phyloP scores from a whole-genome alignment of 1,139 yeast genomes.

The Yamadazyma oceani region DNA sequence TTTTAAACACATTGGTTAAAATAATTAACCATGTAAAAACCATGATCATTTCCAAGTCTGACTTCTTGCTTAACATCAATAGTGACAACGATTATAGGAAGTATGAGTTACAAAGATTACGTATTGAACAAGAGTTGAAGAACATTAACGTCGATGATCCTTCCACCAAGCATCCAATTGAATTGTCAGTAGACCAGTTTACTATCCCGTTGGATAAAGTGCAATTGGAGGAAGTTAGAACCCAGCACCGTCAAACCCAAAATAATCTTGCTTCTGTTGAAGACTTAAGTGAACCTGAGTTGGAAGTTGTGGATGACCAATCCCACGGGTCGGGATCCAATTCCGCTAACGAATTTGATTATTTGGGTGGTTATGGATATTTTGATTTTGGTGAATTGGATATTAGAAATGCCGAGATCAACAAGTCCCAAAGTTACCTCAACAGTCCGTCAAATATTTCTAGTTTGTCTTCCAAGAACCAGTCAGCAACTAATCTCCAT shows the following conservation, averaged over 20 bases:
- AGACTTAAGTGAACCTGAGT: conserved; percentile 4
- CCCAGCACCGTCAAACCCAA: conserved; percentile 2
- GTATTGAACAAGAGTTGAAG: conserved; percentile 39
- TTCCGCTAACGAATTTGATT: conserved; percentile 24
- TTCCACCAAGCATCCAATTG: conserved; percentile 39
- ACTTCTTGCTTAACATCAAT: conserved; percentile 28
- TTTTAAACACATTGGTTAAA: conserved; percentile 61
- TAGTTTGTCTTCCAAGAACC: conserved; percentile 28
- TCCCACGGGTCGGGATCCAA: conserved; percentile 13
- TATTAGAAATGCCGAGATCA: conserved; percentile 16
- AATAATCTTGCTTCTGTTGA: background rate
- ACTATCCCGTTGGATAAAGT: conserved; percentile 20
- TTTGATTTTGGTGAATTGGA: conserved; percentile 67
- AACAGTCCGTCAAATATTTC: conserved; percentile 26
- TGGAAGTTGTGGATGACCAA: conserved; percentile 3
- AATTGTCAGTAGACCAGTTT: conserved; percentile 24
- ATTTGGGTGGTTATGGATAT: conserved; percentile 73
- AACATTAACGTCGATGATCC: conserved; percentile 29
- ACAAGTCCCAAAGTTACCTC: conserved; percentile 18
- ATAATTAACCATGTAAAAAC: conserved; percentile 55
- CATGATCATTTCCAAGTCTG: conserved; percentile 43
- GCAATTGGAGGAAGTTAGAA: background rate
- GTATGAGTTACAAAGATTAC: conserved; percentile 33
- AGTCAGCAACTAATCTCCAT: conserved; percentile 31
- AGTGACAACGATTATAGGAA: conserved; percentile 38